Evolutionary conservation across 805 yeast species (phyloP).

Genomic region (Suhomyces vadensis): DNA sequence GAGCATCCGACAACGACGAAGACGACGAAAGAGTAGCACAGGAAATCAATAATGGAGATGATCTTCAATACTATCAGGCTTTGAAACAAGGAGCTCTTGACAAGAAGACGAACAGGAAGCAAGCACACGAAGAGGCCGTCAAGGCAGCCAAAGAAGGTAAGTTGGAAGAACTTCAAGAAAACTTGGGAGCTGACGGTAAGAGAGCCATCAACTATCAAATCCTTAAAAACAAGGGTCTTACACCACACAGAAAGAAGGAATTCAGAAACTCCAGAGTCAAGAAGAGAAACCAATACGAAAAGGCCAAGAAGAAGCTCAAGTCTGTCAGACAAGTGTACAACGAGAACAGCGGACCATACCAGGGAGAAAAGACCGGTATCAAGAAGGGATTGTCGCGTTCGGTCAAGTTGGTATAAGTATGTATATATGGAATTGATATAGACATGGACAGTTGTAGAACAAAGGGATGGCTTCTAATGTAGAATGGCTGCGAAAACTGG

Average conservation of each 20-base stretch:
- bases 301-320: conserved; percentile 90
- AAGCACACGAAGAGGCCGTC: conserved; percentile 69
- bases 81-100: conserved; percentile 49
- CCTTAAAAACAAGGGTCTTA: conserved; percentile 92
- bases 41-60: conserved; percentile 47
- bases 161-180: conserved; percentile 67
- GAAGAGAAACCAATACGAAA: conserved; percentile 95
- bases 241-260: conserved; percentile 90
- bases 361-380: conserved; percentile 96
- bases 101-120: conserved; percentile 55
- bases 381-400: conserved; percentile 90
- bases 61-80: conserved; percentile 58
- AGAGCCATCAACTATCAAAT: conserved; percentile 95
- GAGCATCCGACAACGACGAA: conserved; percentile 19
- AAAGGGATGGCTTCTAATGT: too few relatives aligned
- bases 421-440: not conserved
- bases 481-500: too few relatives aligned
- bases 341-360: conserved; percentile 66
- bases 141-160: conserved; percentile 84
- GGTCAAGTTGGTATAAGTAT: conserved; percentile 56
- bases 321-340: conserved; percentile 89
- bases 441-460: too few relatives aligned
- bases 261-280: conserved; percentile 95
- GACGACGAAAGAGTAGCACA: conserved; percentile 48
- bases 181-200: conserved; percentile 77